Base-by-base conservation (phyloP, 2,329 filamentous ascomycete genomes). In the Scleromitrula shiraiana region DNA sequence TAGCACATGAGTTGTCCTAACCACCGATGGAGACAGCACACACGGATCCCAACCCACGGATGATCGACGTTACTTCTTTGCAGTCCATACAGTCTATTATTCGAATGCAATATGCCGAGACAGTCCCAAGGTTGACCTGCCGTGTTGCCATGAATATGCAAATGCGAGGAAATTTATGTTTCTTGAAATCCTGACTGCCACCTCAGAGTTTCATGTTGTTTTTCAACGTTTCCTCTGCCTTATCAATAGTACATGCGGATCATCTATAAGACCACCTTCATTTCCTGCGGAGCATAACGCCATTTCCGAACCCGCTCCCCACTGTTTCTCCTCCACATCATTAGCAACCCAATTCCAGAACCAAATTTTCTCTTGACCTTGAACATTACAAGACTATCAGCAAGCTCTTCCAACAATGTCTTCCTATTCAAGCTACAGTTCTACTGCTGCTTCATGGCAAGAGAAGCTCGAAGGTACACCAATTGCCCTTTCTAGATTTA, bases 391-490 rank as follows among this genome's bases (percentile, higher is more conserved):
- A 52, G 22, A 43, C 46, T 27, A 47, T 39, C 27, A 45, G 51
- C 35, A 46, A 37, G 22, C 29, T 26, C 17, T 5, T 17, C 33
- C 52, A 51, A 55, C 27, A 30, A 64, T 64, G 62, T 60, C 62
- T 43, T 62, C 59, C 49, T n/a, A n/a, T n/a, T 58, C 57, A 50
- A 58, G 47, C 45, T 58, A 59, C 41, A 51, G 48, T 39, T 57
- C 59, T 19, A 44, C 44, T 24, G 46, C 55, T 50, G 53, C 49
- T 53, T 61, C 58, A 38, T 67, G 65, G 65, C 63, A 66, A 54
- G 64, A 67, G 47, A 66, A 59, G 54, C 64, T 67, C 22, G 59
- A 65, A 57, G 61, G 65, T 66, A 66, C 36, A 64, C 50, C 56
- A 49, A 47, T 55, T 29, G 9, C 10, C 30, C 23, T 35, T 41